Base-by-base conservation (phyloP, 2,329 filamentous ascomycete genomes). In the Mollisia scopiformis region DNA sequence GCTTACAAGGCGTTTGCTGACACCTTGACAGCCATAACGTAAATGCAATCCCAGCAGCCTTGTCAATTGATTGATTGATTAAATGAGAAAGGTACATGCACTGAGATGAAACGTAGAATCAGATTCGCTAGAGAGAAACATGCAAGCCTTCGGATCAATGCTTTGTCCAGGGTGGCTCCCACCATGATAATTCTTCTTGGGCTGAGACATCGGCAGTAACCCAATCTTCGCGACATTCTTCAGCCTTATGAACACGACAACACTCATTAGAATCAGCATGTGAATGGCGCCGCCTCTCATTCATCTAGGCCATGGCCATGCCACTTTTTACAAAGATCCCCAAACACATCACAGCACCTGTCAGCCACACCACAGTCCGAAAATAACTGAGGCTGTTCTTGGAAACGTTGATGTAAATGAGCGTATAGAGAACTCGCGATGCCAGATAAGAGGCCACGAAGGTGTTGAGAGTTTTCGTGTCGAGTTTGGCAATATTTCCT, bases 401-500 rank as follows among this genome's bases (percentile, higher is more conserved):
- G 28, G 19, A 51, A 25, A 57, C 23, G 11, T 33, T 21, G 10
- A 57, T 28, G 27, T 57, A 57, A 11, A 39, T n/a, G 16, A 28
- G 8, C 13, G 55, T 57, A n/a, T 57, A 57, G 3, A 19, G 19
- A 14, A 43, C 10, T 11, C 52, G 52, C 28, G 35, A 25, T 3
- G 52, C 6, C 35, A 50, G 55, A 55, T 61, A 62, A 3, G 14
- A 16, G 28, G 25, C 51, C 6, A 56, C 63, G 23, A 65, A 63
- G 10, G 21, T 27, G 33, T 68, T 70, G 21, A 65, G 61, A 8
- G 31, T 28, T 27, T 67, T 70, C 16, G 39, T 58, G 11, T 70
- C 67, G 37, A 73, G 66, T 61, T 70, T 67, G 6, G 76, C 79
- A 55, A 80, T 64, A 46, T 80, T 75, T 0, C 77, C 78, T 5